Conservation (phyloP, 192 early-diverging fungal species). For the Tieghemiomyces parasiticus region DNA sequence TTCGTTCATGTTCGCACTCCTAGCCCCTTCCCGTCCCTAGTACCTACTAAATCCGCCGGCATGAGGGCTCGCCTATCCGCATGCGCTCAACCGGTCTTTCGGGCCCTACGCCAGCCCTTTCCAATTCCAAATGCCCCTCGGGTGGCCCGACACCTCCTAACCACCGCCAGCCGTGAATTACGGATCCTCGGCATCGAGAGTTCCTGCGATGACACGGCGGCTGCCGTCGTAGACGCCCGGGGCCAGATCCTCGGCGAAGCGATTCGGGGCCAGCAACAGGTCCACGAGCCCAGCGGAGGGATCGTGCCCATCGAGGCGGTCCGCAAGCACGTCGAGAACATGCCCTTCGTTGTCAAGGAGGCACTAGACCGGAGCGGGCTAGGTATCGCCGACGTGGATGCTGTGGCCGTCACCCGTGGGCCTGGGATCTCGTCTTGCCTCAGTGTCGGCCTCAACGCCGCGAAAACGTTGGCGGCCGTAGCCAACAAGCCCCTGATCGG, state of each 20-base stretch:
- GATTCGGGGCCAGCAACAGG: conserved; percentile 39
- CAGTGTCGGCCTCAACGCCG: conserved; percentile 51
- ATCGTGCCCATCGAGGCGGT: conserved; percentile 58
- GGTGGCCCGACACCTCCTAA: no score
- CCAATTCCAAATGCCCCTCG: no score
- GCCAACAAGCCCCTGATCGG: conserved; percentile 49
- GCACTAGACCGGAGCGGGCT: conserved; percentile 38
- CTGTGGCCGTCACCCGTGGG: conserved; percentile 60
- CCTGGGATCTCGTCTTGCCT: conserved; percentile 56
- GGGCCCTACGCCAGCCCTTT: no score
- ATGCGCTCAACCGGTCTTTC: no score
- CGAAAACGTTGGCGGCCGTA: conserved; percentile 54
- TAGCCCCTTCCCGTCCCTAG: no score
- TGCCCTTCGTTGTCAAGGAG: conserved; percentile 43
- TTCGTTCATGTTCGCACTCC: no score
- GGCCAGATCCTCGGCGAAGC: conserved; percentile 45
- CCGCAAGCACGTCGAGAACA: conserved; percentile 40
- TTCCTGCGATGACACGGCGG: conserved; percentile 70
- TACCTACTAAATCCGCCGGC: no score
- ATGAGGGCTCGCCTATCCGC: no score
- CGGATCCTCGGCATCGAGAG: conserved; percentile 61
- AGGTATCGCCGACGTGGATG: conserved; percentile 37
- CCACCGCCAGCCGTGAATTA: no score
- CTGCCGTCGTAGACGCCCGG: conserved; percentile 49
- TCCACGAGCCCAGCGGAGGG: conserved; percentile 60